phyloP scores from a whole-genome alignment of 2,329 filamentous ascomycete genomes.

The Dactylellina haptotyla region DNA sequence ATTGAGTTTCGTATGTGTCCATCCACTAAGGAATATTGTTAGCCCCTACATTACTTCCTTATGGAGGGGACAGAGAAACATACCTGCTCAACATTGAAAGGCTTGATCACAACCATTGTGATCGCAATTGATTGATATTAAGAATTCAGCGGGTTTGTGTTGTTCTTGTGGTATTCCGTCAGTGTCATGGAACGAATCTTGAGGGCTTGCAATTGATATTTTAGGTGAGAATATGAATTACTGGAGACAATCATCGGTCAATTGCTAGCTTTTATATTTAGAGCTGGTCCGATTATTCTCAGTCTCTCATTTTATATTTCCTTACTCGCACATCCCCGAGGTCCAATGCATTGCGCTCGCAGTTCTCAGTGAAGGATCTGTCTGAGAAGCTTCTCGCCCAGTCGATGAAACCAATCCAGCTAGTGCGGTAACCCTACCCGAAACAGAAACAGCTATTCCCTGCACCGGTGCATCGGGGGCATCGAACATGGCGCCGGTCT shows the following conservation, averaged over 20 bases:
- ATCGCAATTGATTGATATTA: constrained; percentile 48
- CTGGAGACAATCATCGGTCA: background rate
- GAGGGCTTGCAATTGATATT: too few relatives aligned
- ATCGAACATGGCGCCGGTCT: background rate
- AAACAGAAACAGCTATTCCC: too few relatives aligned
- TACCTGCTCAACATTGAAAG: constrained; percentile 78
- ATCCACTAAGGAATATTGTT: constrained; percentile 67
- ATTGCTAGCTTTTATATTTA: background rate
- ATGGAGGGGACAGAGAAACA: constrained; percentile 56
- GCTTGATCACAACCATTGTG: constrained; percentile 70
- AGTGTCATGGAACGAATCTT: too few relatives aligned
- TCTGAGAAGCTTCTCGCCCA: constrained; percentile 6
- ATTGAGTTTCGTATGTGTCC: constrained; percentile 69
- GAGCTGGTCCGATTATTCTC: too few relatives aligned
- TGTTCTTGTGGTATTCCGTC: constrained; percentile 43
- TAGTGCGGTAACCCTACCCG: too few relatives aligned
- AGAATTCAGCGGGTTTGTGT: constrained; percentile 5
- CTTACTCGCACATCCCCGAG: background rate
- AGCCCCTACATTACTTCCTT: background rate
- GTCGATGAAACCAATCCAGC: background rate
- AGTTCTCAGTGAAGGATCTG: constrained; percentile 13
- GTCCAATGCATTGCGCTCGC: too few relatives aligned
- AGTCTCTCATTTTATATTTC: too few relatives aligned
- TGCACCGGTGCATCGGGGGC: background rate
- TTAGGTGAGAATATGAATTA: background rate